These are phyloP conservation scores for Naganishia cerealis DNA, from an alignment of 1,284 basidiomycete species.

Conservation along the genomic window DNA sequence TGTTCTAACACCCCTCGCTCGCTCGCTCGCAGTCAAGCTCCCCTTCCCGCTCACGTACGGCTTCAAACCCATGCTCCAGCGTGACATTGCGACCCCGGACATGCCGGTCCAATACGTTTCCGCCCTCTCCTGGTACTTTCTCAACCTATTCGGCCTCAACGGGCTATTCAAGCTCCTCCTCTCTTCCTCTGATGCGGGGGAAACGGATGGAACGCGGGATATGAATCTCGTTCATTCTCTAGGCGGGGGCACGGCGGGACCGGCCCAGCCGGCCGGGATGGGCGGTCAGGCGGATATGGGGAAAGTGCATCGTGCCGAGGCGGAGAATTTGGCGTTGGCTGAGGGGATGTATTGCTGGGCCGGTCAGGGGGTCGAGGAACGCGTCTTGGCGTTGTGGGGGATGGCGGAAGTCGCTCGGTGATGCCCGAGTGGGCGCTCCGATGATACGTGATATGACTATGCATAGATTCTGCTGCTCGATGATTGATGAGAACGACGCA, in stretches of 20 bases:
- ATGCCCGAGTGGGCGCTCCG: too few relatives aligned
- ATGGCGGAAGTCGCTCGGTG: slow-evolving; percentile 46
- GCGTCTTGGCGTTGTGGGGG: slow-evolving; percentile 73
- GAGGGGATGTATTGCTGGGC: slow-evolving; percentile 80
- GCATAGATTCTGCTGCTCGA: too few relatives aligned
- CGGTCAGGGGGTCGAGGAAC: slow-evolving; percentile 73
- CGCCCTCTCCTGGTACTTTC: slow-evolving; percentile 97
- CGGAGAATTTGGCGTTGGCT: slow-evolving; percentile 88
- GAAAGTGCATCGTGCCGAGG: slow-evolving; percentile 88
- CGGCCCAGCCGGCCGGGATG: slow-evolving; percentile 55
- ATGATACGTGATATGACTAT: too few relatives aligned
- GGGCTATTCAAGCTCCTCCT: slow-evolving; percentile 90
- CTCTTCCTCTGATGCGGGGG: slow-evolving; percentile 44
- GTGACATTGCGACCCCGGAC: slow-evolving; percentile 91
- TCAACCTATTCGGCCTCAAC: slow-evolving; percentile 97
- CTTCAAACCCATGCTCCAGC: slow-evolving; percentile 98
- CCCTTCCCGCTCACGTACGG: slow-evolving; percentile 95
- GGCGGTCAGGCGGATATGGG: slow-evolving; percentile 73
- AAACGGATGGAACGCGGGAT: slow-evolving; percentile 72
- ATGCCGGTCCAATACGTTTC: slow-evolving; percentile 99
- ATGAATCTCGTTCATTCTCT: slow-evolving; percentile 61
- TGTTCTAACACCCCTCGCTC: slow-evolving; percentile 2
- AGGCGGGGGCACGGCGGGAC: slow-evolving; percentile 57
- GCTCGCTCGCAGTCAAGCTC: slow-evolving; percentile 71
- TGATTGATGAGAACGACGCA: too few relatives aligned